Conservation (phyloP, 768 basidiomycete species). For the Clathrus columnatus region DNA sequence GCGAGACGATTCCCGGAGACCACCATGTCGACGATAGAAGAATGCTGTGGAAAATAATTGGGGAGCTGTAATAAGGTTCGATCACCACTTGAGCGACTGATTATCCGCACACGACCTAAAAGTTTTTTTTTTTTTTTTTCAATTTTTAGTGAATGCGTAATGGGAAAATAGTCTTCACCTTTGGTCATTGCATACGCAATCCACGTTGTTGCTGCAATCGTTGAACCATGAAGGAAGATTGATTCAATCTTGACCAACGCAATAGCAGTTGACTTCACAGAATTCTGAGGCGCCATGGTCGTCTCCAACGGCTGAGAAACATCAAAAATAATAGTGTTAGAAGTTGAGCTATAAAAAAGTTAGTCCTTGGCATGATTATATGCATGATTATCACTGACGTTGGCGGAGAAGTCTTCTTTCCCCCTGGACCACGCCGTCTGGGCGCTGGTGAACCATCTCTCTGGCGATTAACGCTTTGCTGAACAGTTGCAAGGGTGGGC, state of each 20-base stretch:
- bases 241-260: conserved; percentile 82
- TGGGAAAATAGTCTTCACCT: conserved; percentile 30
- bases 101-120: conserved; percentile 74
- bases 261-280: conserved; percentile 83
- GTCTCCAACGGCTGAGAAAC: conserved; percentile 65
- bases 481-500: neutral
- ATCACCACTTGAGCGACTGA: conserved; percentile 81
- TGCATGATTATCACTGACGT: neutral
- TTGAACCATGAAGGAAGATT: conserved; percentile 75
- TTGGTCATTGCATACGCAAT: conserved; percentile 90
- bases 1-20: conserved; percentile 75
- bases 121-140: conserved; percentile 3
- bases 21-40: conserved; percentile 78
- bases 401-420: conserved; percentile 3
- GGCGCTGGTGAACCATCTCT: conserved; percentile 6
- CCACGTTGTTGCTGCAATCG: conserved; percentile 87
- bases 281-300: conserved; percentile 65
- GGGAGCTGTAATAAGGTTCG: conserved; percentile 76
- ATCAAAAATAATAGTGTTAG: conserved; percentile 67
- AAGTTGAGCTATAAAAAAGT: conserved; percentile 37
- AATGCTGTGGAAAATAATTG: conserved; percentile 45
- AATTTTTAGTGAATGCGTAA: neutral
- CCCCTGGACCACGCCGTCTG: neutral
- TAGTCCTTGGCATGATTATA: neutral
- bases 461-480: conserved; percentile 1